Base-by-base conservation (phyloP, 2,329 filamentous ascomycete genomes). In the Fusarium sp. region DNA sequence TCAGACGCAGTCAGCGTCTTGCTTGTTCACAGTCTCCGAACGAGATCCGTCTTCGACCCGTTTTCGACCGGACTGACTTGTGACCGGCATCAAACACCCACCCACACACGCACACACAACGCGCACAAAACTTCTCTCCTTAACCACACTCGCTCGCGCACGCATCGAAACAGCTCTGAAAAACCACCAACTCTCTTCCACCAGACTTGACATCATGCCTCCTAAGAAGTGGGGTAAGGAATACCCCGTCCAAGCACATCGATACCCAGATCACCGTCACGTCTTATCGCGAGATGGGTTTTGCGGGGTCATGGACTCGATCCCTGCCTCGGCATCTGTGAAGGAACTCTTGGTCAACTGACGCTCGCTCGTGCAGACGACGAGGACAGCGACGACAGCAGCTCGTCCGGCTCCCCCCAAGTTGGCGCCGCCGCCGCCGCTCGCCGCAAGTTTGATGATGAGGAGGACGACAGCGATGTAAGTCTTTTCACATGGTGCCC, bases 401-500 rank as follows among this genome's bases (percentile, higher is more conserved):
- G 78, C 71, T 77, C 76, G 57, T 67, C 77, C 46, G 74, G 78
- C 51, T 75, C 84, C 13, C 79, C 84, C 34, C 79, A 80, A 3
- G 73, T 79, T 50, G 79, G 76, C 40, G 78, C 79, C 61, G 76
- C 78, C 44, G 83, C 78, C 61, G 75, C 77, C 55, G 84, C 85
- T 70, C 83, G 86, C 68, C 82, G 79, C 66, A 82, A 96, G 84
- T 97, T 97, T 78, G 94, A 96, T 75, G 95, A 98, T 75, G 95
- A 98, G 80, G 95, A 97, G 82, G 92, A 95, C 36, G 91, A 92
- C 72, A 86, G 86, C 74, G 94, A 97, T 82, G 95, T 95, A 88
- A 77, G 87, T 79, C 40, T 61, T 37, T 23, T 72, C 40, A 48
- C 18, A 18, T 23, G 44, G 23, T 36, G 40, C 40, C 23, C 13